Conservation (phyloP, 140 eudicot genomes). For the Bidens hawaiensis region DNA sequence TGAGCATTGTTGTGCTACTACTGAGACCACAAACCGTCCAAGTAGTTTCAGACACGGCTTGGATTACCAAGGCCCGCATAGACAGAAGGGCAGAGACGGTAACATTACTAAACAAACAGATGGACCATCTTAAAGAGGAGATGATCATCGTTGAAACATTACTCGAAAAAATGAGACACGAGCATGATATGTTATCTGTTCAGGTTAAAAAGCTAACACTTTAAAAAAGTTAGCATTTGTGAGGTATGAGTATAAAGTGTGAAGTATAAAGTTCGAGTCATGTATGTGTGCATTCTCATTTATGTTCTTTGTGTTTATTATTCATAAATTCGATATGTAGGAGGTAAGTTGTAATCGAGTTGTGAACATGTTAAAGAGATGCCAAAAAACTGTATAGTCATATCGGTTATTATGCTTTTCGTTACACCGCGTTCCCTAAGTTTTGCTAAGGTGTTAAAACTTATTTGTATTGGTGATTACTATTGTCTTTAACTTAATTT, state of each 20-base stretch:
- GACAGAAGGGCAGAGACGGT: slow-evolving; percentile 44
- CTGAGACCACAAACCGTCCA: slow-evolving; percentile 77
- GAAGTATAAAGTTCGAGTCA: neutral
- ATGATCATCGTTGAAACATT: slow-evolving; percentile 66
- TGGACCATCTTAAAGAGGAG: slow-evolving; percentile 73
- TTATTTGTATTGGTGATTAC: neutral
- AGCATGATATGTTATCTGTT: slow-evolving; percentile 53
- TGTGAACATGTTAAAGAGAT: slow-evolving; percentile 9
- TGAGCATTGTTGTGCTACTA: slow-evolving; percentile 75
- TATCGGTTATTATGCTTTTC: slow-evolving; percentile 1
- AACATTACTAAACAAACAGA: slow-evolving; percentile 51
- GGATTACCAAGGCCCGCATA: slow-evolving; percentile 25
- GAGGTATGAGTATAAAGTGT: neutral
- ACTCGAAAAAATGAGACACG: slow-evolving; percentile 67
- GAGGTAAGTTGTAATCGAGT: slow-evolving; percentile 13
- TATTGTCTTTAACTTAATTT: neutral
- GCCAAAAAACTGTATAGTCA: slow-evolving; percentile 23
- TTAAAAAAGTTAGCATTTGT: slow-evolving; percentile 4
- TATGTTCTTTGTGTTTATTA: neutral
- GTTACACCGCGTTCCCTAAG: too few species aligned
- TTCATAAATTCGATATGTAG: slow-evolving; percentile 13
- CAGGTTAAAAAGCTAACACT: slow-evolving; percentile 56
- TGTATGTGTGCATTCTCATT: slow-evolving; percentile 8
- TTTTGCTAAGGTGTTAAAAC: neutral
- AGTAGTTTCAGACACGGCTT: slow-evolving; percentile 55